phyloP scores from a whole-genome alignment of 2,329 filamentous ascomycete species.

The Xylariaceae sp. region DNA sequence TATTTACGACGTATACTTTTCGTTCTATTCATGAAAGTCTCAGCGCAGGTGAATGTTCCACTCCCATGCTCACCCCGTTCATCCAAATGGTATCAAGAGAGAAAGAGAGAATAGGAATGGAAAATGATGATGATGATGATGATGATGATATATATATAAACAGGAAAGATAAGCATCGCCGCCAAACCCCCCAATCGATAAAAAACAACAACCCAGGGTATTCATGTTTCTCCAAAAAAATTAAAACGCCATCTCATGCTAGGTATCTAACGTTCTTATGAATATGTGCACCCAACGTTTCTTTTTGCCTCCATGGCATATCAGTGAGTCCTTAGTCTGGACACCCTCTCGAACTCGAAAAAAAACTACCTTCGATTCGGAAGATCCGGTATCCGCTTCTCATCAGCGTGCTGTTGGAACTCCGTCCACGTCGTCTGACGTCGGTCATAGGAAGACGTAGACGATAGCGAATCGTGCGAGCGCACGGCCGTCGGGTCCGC shows the following conservation, averaged over 20 bases:
- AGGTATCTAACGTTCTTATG: not conserved
- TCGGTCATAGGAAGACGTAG: constrained; percentile 3
- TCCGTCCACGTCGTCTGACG: constrained; percentile 27
- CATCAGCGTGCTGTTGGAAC: constrained; percentile 24
- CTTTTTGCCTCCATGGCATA: not conserved
- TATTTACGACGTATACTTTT: not conserved
- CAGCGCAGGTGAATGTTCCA: not conserved
- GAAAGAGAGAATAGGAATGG: not conserved
- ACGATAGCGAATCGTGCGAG: not conserved
- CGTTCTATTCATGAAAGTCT: not conserved
- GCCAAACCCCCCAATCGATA: not conserved
- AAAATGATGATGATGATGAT: too few species aligned
- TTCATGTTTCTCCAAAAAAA: not conserved
- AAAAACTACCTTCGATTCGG: constrained; percentile 1
- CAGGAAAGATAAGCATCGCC: not conserved
- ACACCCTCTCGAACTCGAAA: too few species aligned
- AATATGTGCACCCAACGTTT: not conserved
- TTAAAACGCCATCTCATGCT: not conserved
- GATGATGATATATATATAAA: too few species aligned
- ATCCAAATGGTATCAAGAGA: not conserved
- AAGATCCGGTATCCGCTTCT: not conserved
- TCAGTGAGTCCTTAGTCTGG: too few species aligned
- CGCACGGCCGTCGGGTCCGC: constrained; percentile 25
- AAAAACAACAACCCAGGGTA: not conserved
- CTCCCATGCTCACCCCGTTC: not conserved